phyloP scores from a whole-genome alignment of 2,329 filamentous ascomycete species.

The Furcasterigmium sp. region DNA sequence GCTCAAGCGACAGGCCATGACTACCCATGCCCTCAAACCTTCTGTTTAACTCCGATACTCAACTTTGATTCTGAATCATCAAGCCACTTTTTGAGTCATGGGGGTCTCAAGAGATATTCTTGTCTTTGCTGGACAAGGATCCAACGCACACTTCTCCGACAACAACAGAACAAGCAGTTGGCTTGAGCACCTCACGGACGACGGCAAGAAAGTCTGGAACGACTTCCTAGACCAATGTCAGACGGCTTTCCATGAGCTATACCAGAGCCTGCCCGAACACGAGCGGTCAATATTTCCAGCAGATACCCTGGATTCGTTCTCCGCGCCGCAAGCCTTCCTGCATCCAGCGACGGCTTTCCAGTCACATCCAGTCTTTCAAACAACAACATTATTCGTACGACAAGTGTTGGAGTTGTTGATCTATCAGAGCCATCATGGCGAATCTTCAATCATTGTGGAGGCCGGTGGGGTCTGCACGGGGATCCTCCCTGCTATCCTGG shows the following conservation, averaged over 20 bases:
- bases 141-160: constrained; percentile 5
- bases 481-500: constrained; percentile 6
- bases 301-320: neutral
- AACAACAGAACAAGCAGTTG: neutral
- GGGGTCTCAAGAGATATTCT: neutral
- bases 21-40: neutral
- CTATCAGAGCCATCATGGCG: neutral
- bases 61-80: constrained; percentile 1
- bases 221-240: constrained; percentile 4
- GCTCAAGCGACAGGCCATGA: neutral
- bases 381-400: constrained; percentile 4
- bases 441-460: constrained; percentile 2
- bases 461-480: constrained; percentile 5
- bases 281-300: constrained; percentile 1
- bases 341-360: constrained; percentile 1
- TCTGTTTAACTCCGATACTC: neutral
- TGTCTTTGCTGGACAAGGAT: constrained; percentile 8
- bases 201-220: neutral
- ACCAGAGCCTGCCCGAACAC: neutral
- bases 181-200: too few relatives aligned
- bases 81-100: too few relatives aligned
- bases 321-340: neutral
- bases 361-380: constrained; percentile 6
- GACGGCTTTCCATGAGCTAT: neutral
- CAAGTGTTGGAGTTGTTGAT: constrained; percentile 6